Percentiles rank a stretch among this genome's conserved stretches.
phyloP scores from a whole-genome alignment of 148 eudicot species.

The Nepenthes gracilis region DNA sequence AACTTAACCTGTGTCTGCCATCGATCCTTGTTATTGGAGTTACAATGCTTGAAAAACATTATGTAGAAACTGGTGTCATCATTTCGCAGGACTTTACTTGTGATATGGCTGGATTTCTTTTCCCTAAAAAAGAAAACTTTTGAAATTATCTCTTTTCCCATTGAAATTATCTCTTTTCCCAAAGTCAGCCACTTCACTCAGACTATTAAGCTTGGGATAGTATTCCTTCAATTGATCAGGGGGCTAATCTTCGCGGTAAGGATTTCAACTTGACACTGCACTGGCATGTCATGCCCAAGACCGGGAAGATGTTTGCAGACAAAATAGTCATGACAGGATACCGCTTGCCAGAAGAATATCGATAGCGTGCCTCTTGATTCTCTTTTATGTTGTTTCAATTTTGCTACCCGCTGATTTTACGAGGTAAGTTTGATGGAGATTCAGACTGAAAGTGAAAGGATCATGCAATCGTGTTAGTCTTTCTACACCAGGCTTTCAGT shows the following conservation, averaged over 20 bases:
- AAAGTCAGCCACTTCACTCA: too few species aligned
- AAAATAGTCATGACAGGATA: conserved; percentile 66
- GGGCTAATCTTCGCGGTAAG: conserved; percentile 72
- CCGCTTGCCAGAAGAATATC: conserved; percentile 58
- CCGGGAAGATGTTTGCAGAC: conserved; percentile 93
- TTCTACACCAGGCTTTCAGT: too few species aligned
- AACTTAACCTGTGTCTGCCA: too few species aligned
- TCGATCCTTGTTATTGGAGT: too few species aligned
- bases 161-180: too few species aligned
- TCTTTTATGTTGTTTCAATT: background rate
- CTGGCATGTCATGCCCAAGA: conserved; percentile 99
- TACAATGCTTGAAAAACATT: too few species aligned
- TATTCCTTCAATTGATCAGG: conserved; percentile 21
- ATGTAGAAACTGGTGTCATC: too few species aligned
- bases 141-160: too few species aligned
- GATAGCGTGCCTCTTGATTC: conserved; percentile 11
- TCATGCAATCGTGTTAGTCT: too few species aligned
- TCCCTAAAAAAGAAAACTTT: too few species aligned
- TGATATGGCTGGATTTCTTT: too few species aligned
- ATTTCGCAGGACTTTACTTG: too few species aligned
- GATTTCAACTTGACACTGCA: conserved; percentile 81
- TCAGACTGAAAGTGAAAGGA: background rate
- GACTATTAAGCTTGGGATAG: background rate
- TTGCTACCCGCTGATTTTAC: background rate
- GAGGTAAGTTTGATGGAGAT: background rate